Evolutionary conservation across 2,329 filamentous ascomycete species (phyloP).

Genomic region (Xylaria sp.): DNA sequence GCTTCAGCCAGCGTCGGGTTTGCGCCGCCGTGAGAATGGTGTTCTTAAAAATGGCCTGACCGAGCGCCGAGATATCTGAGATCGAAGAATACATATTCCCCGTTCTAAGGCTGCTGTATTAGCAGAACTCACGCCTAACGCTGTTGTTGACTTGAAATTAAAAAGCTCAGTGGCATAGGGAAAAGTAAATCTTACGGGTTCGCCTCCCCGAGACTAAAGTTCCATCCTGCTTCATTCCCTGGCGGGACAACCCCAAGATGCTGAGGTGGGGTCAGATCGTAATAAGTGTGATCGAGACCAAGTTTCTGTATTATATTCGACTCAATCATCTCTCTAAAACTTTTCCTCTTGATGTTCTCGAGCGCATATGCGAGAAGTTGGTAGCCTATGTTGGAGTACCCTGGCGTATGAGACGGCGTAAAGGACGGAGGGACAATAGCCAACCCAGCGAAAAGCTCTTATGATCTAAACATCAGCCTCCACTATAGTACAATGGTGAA

Average conservation of each 20-base stretch:
- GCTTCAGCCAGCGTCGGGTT: conserved; percentile 54
- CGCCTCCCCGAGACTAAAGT: conserved; percentile 46
- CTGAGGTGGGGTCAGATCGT: conserved; percentile 28
- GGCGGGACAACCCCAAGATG: conserved; percentile 33
- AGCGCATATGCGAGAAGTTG: conserved; percentile 40
- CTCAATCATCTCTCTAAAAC: conserved; percentile 34
- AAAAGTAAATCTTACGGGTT: conserved; percentile 43
- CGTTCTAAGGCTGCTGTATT: conserved; percentile 34
- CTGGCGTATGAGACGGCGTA: conserved; percentile 33
- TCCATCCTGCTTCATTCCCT: conserved; percentile 38
- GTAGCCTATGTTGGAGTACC: conserved; percentile 39
- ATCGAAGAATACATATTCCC: conserved; percentile 53
- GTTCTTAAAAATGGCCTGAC: conserved; percentile 49
- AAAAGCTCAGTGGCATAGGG: not conserved
- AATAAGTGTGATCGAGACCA: conserved; percentile 34
- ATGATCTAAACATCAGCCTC: not conserved
- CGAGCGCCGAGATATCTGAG: conserved; percentile 49
- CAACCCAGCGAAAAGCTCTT: conserved; percentile 37
- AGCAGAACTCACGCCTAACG: not conserved
- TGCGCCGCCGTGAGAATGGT: conserved; percentile 42
- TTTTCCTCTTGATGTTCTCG: conserved; percentile 33
- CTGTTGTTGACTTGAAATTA: not conserved
- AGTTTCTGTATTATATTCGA: conserved; percentile 32
- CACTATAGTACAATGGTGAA: not conserved
- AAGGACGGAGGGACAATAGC: conserved; percentile 37